Evolutionary conservation across 2,329 filamentous ascomycete species (phyloP).

Genomic region (Neopestalotiopsis sp.): DNA sequence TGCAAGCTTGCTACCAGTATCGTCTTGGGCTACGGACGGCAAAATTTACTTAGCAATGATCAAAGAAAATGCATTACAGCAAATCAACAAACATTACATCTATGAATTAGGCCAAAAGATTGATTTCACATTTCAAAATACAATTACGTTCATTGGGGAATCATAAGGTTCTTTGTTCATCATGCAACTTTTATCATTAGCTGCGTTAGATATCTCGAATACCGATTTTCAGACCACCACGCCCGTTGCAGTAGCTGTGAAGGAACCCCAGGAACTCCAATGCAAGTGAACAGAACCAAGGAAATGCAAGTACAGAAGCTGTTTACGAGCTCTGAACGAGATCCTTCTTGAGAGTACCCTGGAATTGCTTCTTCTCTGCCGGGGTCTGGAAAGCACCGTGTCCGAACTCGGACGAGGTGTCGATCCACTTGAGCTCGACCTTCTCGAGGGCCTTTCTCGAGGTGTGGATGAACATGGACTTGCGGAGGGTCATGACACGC

Average conservation of each 20-base stretch:
- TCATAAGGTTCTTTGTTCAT: slow-evolving; percentile 32
- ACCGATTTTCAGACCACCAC: slow-evolving; percentile 37
- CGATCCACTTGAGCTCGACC: slow-evolving; percentile 99
- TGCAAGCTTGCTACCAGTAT: neutral
- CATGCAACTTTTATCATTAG: slow-evolving; percentile 40
- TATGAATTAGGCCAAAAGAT: neutral
- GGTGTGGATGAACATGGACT: slow-evolving; percentile 98
- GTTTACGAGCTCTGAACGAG: slow-evolving; percentile 54
- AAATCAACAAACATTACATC: neutral
- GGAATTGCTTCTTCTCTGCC: slow-evolving; percentile 96
- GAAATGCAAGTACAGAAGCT: slow-evolving; percentile 46
- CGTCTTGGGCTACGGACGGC: neutral
- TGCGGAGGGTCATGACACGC: slow-evolving; percentile 97
- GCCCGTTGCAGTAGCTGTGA: slow-evolving; percentile 35
- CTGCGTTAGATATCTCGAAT: slow-evolving; percentile 33
- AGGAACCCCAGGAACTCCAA: slow-evolving; percentile 58
- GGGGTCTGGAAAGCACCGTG: slow-evolving; percentile 99
- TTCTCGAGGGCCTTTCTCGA: slow-evolving; percentile 96
- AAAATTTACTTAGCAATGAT: neutral
- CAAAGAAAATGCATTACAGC: neutral
- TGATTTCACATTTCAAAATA: neutral
- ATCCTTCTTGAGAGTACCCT: slow-evolving; percentile 99
- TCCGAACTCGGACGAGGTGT: slow-evolving; percentile 99
- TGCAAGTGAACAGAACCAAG: slow-evolving; percentile 54
- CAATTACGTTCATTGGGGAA: slow-evolving; percentile 21